Percentiles rank a stretch among this genome's conserved stretches.
phyloP scores from a whole-genome alignment of 2,329 filamentous ascomycete species.

The Hyphodiscus sp. region DNA sequence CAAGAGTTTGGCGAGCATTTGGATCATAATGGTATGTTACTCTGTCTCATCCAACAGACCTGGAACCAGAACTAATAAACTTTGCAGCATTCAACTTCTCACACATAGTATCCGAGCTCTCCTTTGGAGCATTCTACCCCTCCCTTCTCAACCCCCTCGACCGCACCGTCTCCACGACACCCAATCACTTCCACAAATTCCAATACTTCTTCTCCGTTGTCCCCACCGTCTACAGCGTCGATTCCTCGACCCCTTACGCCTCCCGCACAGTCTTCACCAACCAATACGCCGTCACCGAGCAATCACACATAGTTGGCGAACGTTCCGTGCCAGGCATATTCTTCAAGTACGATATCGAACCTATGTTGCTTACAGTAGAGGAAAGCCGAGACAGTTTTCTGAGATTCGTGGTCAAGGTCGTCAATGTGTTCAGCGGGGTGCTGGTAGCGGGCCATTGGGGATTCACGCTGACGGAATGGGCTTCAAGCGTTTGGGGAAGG shows the following conservation, averaged over 20 bases:
- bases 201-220: constrained; percentile 97
- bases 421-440: constrained; percentile 88
- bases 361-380: constrained; percentile 78
- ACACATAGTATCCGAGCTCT: constrained; percentile 91
- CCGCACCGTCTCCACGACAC: constrained; percentile 73
- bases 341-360: constrained; percentile 98
- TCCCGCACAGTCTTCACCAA: constrained; percentile 76
- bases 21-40: constrained; percentile 64
- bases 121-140: constrained; percentile 95
- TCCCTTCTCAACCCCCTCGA: constrained; percentile 91
- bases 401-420: constrained; percentile 69
- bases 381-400: constrained; percentile 74
- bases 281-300: constrained; percentile 95
- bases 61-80: not conserved
- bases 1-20: constrained; percentile 71
- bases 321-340: constrained; percentile 80
- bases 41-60: not conserved
- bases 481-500: constrained; percentile 45
- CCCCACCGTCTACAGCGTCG: constrained; percentile 81
- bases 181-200: constrained; percentile 82
- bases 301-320: constrained; percentile 65
- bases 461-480: constrained; percentile 79
- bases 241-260: constrained; percentile 30
- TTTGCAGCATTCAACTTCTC: constrained; percentile 86
- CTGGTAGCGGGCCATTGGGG: constrained; percentile 92